phyloP scores from a whole-genome alignment of 768 basidiomycete genomes.

The Suillus spraguei region DNA sequence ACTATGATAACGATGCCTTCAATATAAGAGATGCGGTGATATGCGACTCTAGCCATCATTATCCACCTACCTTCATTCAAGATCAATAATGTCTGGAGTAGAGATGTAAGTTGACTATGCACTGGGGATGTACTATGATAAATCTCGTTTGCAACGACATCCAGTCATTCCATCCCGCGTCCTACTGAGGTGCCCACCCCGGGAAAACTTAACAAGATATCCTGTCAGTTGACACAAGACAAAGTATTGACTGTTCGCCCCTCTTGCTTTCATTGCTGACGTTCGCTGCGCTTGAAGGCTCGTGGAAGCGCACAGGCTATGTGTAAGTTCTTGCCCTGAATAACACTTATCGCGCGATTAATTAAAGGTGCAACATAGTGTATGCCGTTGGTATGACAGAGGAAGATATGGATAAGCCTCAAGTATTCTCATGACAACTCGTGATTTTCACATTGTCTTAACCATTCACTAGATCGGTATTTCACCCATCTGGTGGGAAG shows the following conservation, averaged over 20 bases:
- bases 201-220: constrained; percentile 72
- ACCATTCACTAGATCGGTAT: constrained; percentile 69
- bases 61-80: background rate
- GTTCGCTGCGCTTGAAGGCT: constrained; percentile 33
- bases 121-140: background rate
- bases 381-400: constrained; percentile 79
- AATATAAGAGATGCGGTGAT: constrained; percentile 19
- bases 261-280: constrained; percentile 10
- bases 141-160: constrained; percentile 12
- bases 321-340: constrained; percentile 52
- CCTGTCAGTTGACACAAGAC: constrained; percentile 72
- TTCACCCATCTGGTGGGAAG: constrained; percentile 92
- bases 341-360: background rate
- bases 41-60: background rate
- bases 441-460: constrained; percentile 7
- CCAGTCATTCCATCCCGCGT: constrained; percentile 25
- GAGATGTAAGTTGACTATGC: constrained; percentile 49
- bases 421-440: constrained; percentile 44
- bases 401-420: constrained; percentile 83
- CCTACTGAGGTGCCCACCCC: constrained; percentile 30
- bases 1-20: constrained; percentile 1
- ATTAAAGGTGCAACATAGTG: constrained; percentile 36
- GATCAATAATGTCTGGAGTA: constrained; percentile 55
- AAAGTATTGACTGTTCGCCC: constrained; percentile 47
- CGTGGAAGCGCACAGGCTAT: constrained; percentile 85